Conservation (phyloP, 2,329 filamentous ascomycete genomes). For the Aspergillus ustus region DNA sequence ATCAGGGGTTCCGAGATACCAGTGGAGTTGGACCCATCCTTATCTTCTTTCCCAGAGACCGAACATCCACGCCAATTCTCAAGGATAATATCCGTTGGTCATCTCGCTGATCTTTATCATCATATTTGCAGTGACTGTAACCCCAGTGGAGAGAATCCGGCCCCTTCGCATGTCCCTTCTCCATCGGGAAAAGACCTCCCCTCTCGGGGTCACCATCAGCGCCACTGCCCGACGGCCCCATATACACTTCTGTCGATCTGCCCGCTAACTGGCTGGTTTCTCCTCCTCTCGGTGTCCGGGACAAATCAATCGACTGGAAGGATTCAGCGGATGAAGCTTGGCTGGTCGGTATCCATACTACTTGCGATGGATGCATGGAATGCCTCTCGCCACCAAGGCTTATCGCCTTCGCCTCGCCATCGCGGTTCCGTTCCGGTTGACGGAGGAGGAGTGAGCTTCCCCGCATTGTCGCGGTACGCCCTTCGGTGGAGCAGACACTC, state of each 20-base stretch:
- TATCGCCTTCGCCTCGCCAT: not conserved
- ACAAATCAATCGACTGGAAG: not conserved
- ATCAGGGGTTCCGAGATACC: not conserved
- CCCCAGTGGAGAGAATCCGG: not conserved
- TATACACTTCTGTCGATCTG: not conserved
- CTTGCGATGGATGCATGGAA: not conserved
- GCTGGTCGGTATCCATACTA: not conserved
- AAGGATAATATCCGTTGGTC: not conserved
- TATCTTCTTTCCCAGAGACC: not conserved
- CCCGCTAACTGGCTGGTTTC: not conserved
- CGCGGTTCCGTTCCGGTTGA: not conserved
- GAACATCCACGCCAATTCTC: not conserved
- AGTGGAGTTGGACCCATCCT: not conserved
- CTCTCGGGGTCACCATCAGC: not conserved
- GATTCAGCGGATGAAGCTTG: not conserved
- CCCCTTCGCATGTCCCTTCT: not conserved
- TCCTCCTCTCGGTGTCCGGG: not conserved
- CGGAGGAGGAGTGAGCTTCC: not conserved
- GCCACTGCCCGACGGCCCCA: no score
- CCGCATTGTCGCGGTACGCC: not conserved
- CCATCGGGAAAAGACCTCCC: not conserved
- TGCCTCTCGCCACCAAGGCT: not conserved
- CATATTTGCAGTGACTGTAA: not conserved
- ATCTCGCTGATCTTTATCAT: not conserved
- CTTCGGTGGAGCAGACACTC: no score